phyloP scores from a whole-genome alignment of 2,329 filamentous ascomycete species.

The Microsporum ferrugineum region DNA sequence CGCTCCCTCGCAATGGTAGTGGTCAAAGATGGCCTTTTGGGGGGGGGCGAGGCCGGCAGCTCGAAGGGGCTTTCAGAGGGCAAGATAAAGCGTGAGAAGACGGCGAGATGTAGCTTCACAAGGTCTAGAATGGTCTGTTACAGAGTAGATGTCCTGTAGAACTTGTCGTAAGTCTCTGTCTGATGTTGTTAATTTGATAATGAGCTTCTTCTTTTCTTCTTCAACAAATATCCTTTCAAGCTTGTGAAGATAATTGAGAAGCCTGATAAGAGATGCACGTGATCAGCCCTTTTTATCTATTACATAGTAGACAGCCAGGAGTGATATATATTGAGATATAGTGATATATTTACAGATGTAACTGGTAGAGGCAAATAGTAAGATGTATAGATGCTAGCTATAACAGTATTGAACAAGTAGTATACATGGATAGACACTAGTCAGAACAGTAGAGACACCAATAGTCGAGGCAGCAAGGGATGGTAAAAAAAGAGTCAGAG shows the following conservation, averaged over 20 bases:
- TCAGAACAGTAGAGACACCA: neutral
- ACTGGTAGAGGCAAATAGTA: neutral
- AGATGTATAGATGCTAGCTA: neutral
- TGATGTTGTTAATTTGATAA: neutral
- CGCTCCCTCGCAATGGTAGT: neutral
- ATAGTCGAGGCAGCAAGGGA: neutral
- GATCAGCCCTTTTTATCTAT: neutral
- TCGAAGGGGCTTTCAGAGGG: neutral
- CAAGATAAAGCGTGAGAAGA: neutral
- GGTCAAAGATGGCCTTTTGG: neutral
- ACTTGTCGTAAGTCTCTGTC: neutral
- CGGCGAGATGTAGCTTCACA: neutral
- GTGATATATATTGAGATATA: neutral
- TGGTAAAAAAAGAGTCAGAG: constrained; percentile 4
- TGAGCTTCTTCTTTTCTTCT: neutral
- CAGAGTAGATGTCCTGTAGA: neutral
- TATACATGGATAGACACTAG: neutral
- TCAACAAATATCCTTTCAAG: neutral
- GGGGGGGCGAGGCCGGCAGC: neutral
- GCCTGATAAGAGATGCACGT: constrained; percentile 2
- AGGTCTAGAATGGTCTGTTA: neutral
- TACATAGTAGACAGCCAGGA: neutral
- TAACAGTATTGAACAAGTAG: neutral
- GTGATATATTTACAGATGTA: neutral
- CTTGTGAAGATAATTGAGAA: neutral